Evolutionary conservation across 1,284 basidiomycete species (phyloP).

Genomic region (Pseudozyma thailandica): DNA sequence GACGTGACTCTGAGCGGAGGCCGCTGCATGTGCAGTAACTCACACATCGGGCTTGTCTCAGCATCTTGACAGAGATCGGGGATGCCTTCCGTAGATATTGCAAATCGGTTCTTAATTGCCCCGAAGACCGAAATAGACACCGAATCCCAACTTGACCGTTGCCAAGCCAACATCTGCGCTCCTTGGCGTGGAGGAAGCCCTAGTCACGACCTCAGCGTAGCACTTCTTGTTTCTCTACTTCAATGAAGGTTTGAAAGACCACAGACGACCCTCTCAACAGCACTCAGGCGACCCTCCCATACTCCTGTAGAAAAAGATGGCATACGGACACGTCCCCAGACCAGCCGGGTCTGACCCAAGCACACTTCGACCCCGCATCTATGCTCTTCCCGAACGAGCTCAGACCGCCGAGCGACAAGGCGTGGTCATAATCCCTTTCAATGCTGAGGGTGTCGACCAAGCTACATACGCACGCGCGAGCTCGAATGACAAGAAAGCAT

Average conservation of each 20-base stretch:
- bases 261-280: too few species aligned
- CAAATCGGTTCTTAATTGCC: neutral
- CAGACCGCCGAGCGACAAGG: constrained; percentile 25
- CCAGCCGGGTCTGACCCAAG: constrained; percentile 42
- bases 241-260: too few species aligned
- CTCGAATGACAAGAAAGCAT: neutral
- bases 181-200: too few species aligned
- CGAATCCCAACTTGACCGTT: too few species aligned
- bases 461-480: neutral
- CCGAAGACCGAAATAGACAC: constrained; percentile 22
- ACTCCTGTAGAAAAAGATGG: constrained; percentile 22
- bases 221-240: too few species aligned
- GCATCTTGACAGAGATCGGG: too few species aligned
- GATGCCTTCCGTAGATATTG: too few species aligned
- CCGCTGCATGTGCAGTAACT: neutral
- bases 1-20: constrained; percentile 7
- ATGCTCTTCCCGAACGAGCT: constrained; percentile 34
- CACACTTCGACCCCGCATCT: constrained; percentile 43
- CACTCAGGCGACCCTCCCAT: too few species aligned
- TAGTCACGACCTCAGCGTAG: too few species aligned
- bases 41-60: neutral
- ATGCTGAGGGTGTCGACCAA: constrained; percentile 30
- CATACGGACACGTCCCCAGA: constrained; percentile 51
- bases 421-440: constrained; percentile 41
- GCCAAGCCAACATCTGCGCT: constrained; percentile 5